Evolutionary conservation across 129 eudicot species (phyloP), one percentile per base, ranked within the genome.

Genomic region (Daucus carota): DNA sequence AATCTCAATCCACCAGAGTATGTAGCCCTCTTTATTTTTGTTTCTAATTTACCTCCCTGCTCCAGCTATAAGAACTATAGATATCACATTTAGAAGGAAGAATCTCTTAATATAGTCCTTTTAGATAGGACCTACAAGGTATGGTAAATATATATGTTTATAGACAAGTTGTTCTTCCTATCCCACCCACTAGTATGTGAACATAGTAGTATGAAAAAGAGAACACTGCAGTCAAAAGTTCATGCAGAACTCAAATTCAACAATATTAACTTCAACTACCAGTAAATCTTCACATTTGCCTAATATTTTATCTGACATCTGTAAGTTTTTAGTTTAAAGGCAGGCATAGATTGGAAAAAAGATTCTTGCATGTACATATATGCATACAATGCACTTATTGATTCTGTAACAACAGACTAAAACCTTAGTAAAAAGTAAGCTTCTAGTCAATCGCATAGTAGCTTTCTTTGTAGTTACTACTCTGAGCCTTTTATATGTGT

Each of bases 1-100:
- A 75, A 57, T 34, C 70, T 46, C 71, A 67, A 57, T 75, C 78
- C 78, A n/a, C 70, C 46, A 75, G 50, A 75, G 9, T 24, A 57
- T 48, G 41, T 36, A 22, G 28, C 14, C 31, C 33, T 40, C 33
- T 12, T 4, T 8, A 22, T 41, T 40, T 12, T 70, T n/a, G 24
- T 22, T 22, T 6, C 24, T 32, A 3, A 9, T 34, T 34, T 69
- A 69, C 73, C 29, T 50, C 59, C 59, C 59, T 50, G 33, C 67
- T 70, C 33, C 50, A 24, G 52, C 33, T 3, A 41, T n/a, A 34
- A 70, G 50, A 40, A n/a, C 52, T 10, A n/a, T 40, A 26, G 2
- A 24, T 10, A 4, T 63, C 12, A 15, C 38, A 63, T 13, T 29
- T 72, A 16, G 57, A 72, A 43, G 36, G 57, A 72, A 72, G 54